These are phyloP conservation scores for Setaria italica DNA, from an alignment of 202 grass and related monocot genomes.

Conservation along the genomic window DNA sequence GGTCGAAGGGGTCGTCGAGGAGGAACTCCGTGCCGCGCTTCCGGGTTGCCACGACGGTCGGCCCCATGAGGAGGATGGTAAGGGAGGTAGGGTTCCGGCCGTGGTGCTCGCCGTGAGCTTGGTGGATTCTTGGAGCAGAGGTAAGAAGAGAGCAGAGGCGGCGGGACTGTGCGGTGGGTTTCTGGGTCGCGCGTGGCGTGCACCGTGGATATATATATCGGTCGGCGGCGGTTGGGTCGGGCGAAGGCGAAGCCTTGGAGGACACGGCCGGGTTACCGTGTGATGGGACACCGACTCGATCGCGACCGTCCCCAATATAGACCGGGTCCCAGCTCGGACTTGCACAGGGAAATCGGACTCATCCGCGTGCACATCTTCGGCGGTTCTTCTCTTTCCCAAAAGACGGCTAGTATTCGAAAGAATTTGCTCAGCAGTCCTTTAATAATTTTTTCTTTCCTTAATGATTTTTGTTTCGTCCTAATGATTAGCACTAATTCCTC, in stretches of 20 bases:
- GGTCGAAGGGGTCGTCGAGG: conserved; percentile 39
- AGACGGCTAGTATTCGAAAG: too few relatives aligned
- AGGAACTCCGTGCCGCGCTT: conserved; percentile 39
- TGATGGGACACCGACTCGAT: conserved; percentile 16
- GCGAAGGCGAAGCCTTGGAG: conserved; percentile 28
- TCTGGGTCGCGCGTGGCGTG: background rate
- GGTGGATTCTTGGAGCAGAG: background rate
- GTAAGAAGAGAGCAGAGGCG: background rate
- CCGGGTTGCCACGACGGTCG: background rate
- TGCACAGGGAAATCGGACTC: background rate
- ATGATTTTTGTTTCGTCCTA: too few relatives aligned
- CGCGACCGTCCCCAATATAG: background rate
- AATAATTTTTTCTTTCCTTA: too few relatives aligned
- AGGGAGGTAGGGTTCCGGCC: conserved; percentile 5
- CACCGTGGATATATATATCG: background rate
- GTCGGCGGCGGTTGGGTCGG: background rate
- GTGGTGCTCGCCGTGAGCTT: background rate
- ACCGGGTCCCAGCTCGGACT: background rate
- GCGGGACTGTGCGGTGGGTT: background rate
- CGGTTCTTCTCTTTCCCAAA: too few relatives aligned
- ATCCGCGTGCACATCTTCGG: too few relatives aligned
- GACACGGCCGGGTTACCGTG: conserved; percentile 32
- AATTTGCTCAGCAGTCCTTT: too few relatives aligned
- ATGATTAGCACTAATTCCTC: too few relatives aligned
- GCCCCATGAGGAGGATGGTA: background rate